Percentiles rank a stretch among this genome's conserved stretches.
These are phyloP conservation scores for Salvia rosmarinus DNA, from an alignment of 257 asterid genomes.

Conservation along the genomic window DNA sequence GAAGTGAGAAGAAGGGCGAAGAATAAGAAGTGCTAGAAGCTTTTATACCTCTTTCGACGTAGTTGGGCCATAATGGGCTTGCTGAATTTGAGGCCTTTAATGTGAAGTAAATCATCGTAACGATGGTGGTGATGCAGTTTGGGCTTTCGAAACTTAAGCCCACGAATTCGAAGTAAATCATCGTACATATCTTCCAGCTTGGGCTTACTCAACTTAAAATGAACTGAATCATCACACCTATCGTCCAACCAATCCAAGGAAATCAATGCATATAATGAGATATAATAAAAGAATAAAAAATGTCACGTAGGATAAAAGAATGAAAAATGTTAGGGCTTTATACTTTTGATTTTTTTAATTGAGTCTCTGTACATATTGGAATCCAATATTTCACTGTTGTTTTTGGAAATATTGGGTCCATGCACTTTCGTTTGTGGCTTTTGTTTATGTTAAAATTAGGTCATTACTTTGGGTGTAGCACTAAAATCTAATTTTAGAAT, in stretches of 20 bases:
- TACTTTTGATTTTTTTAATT: no score
- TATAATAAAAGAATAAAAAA: no score
- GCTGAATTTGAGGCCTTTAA: neutral
- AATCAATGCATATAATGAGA: neutral
- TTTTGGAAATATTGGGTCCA: no score
- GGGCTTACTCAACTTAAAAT: neutral
- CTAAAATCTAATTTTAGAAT: no score
- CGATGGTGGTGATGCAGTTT: neutral
- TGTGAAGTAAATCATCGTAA: neutral
- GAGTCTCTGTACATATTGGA: no score
- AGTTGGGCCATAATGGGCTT: slow-evolving; percentile 1
- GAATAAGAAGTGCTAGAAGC: neutral
- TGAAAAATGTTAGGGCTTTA: no score
- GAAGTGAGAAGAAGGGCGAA: neutral
- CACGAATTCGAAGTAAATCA: slow-evolving; percentile 10
- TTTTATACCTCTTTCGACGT: neutral
- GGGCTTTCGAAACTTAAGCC: slow-evolving; percentile 1
- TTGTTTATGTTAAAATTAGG: no score
- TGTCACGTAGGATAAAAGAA: neutral
- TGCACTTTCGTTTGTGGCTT: no score
- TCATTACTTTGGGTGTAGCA: no score
- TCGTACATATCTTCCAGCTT: slow-evolving; percentile 1
- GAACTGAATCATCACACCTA: neutral
- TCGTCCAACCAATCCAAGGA: neutral
- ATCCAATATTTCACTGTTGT: no score